Evolutionary conservation across 2,329 filamentous ascomycete genomes (phyloP), one percentile per base, ranked within the genome.

Genomic region (Cytospora piceicola): DNA sequence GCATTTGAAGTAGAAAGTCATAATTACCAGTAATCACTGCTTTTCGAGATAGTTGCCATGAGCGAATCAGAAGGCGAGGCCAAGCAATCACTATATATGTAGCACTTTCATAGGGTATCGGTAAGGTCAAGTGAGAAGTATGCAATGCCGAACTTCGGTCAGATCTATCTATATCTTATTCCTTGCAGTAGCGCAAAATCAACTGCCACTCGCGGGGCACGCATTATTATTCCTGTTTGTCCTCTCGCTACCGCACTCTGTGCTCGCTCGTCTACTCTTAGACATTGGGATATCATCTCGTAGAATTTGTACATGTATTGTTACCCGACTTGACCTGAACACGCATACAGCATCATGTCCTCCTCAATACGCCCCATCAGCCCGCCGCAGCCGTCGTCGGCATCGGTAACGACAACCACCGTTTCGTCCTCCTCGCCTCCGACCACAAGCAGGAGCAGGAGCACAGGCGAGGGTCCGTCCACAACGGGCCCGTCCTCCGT

Each of bases 331-430:
- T n/a, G 15, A 49, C 11, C 22, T 53, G 5, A 55, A 27, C 20
- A n/a, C 29, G 27, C 60, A 15, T 7, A 42, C 36, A 34, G 22
- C 22, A 66, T 30, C 51, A 68, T 68, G 67, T 65, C 68, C 24
- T 42, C 64, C 36, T 51, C 61, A 24, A 60, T 34, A n/a, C 58
- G 51, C 15, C 56, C 68, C 22, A 54, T 61, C 58, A 68, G 64
- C 46, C 68, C 68, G 39, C 61, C 62, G 46, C 58, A 32, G 54
- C 67, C 67, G 17, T 68, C 67, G 7, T 68, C 68, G 27, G 60
- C 66, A 14, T 69, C 67, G 27, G 67, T 61, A 12, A 63, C 67
- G 54, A 61, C 65, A 58, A 69, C 68, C 46, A 69, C 68, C 58
- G 54, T 66, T 34, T 62, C 67, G 56, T 62, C 67, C 39, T 64